Evolutionary conservation across 208 protist genomes (phyloP), one percentile per base, ranked within the genome.

Genomic region (Acanthamoeba triangularis): DNA sequence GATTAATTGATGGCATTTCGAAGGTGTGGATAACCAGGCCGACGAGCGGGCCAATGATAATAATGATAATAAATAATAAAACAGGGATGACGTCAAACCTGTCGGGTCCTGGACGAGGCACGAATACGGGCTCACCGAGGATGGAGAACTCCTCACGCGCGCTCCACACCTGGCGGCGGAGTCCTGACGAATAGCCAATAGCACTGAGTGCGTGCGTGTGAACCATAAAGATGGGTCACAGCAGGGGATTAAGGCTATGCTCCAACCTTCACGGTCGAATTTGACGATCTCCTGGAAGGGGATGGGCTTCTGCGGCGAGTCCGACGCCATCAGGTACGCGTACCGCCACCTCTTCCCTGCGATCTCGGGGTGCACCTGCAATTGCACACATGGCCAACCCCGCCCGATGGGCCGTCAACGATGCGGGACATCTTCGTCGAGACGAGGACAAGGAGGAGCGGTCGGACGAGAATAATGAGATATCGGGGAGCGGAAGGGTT

Each of bases 321-420:
- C 95, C 18, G 67, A 84, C 18, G 90, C 95, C 95, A 96, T 96
- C 76, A 96, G 65, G 59, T 95, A 96, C 16, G 95, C 92, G 44
- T 90, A 95, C 16, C 92, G 69, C 49, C 67, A 95, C 30, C n/a
- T 52, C 30, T 69, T 56, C 5, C 92, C 92, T 6, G 44, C 33
- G 4, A 82, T 25, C 11, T 41, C 20, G 2, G 92, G 92, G 41
- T 95, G 92, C 11, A 88, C 92, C 65, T 52, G 35, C 56, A 56
- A 33, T 25, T 59, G 18, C 0, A 35, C 11, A 63, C 30, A 23
- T 37, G 33, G n/a, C n/a, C n/a, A n/a, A n/a, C n/a, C n/a, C n/a
- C 3, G 23, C 2, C 0, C 30, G n/a, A 28, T 72, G 10, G 65
- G 20, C 10, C 10, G 30, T 28, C 65, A 74, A 14, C 65, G 65